Percentiles rank a stretch among this genome's conserved stretches.
These are phyloP conservation scores for Gossypium thurberi DNA, from an alignment of 345 rosid species.

Conservation along the genomic window DNA sequence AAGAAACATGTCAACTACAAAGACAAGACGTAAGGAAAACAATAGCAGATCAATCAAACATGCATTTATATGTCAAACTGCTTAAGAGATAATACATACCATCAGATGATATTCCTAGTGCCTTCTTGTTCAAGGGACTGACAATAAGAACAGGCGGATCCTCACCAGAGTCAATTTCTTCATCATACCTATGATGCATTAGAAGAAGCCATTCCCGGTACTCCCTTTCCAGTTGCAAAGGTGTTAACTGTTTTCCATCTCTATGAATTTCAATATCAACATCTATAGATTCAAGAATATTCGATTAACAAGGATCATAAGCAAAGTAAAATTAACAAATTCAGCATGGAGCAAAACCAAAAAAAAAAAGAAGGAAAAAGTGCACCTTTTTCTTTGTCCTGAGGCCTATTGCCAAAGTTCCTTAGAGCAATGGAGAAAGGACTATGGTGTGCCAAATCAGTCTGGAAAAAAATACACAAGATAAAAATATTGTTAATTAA, in stretches of 20 bases:
- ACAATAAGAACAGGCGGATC: slow-evolving; percentile 46
- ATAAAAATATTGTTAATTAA: not conserved
- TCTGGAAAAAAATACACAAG: slow-evolving; percentile 34
- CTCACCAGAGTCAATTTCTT: slow-evolving; percentile 47
- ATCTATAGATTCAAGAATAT: slow-evolving; percentile 27
- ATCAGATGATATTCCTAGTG: slow-evolving; percentile 47
- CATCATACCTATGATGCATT: slow-evolving; percentile 61
- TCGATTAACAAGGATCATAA: not conserved
- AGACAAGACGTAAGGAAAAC: not conserved
- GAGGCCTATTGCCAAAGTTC: slow-evolving; percentile 38
- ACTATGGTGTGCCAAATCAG: slow-evolving; percentile 54
- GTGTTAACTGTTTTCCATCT: slow-evolving; percentile 30
- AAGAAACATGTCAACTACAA: not conserved
- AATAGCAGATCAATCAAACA: not conserved
- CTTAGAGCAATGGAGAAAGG: slow-evolving; percentile 49
- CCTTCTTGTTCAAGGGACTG: slow-evolving; percentile 37
- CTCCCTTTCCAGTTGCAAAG: slow-evolving; percentile 42
- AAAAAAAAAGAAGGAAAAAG: not conserved
- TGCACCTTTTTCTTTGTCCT: slow-evolving; percentile 44
- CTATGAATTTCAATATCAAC: slow-evolving; percentile 30
- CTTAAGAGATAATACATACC: slow-evolving; percentile 33
- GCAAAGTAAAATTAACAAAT: not conserved
- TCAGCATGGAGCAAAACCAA: not conserved
- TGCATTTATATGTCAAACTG: not conserved
- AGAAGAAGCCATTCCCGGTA: slow-evolving; percentile 59